These are phyloP conservation scores for Colletotrichum tropicale DNA, from an alignment of 2,329 filamentous ascomycete genomes.

Conservation along the genomic window DNA sequence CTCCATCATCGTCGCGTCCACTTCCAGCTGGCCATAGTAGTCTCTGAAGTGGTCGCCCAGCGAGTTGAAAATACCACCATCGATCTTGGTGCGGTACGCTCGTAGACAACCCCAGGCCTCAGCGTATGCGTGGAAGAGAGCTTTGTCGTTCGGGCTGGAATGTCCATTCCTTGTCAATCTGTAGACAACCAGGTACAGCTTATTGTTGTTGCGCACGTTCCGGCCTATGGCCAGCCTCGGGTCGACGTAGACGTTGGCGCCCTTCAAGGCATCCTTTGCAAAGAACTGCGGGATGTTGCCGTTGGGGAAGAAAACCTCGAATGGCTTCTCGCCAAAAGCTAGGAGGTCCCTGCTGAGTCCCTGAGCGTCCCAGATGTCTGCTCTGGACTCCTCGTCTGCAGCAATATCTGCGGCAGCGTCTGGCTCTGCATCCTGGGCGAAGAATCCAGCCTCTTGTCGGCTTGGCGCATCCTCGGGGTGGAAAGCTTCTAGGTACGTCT, in stretches of 20 bases:
- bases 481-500: neutral
- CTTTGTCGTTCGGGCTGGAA: neutral
- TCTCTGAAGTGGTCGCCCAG: neutral
- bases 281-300: neutral
- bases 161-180: neutral
- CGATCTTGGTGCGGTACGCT: neutral
- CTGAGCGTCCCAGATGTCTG: neutral
- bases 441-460: neutral
- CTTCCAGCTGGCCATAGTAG: neutral
- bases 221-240: neutral
- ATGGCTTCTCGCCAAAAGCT: neutral
- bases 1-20: neutral
- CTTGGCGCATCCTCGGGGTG: neutral
- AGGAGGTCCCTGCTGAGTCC: neutral
- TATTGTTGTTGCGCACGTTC: neutral
- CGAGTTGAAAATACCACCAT: neutral
- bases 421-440: neutral
- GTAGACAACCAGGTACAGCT: neutral
- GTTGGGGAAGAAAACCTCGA: neutral
- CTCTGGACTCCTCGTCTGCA: neutral
- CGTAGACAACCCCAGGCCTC: neutral
- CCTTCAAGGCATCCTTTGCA: neutral
- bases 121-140: neutral
- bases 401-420: neutral
- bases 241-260: neutral